Conservation (phyloP, 352 stramenopile species). For the Pythium chondricola region DNA sequence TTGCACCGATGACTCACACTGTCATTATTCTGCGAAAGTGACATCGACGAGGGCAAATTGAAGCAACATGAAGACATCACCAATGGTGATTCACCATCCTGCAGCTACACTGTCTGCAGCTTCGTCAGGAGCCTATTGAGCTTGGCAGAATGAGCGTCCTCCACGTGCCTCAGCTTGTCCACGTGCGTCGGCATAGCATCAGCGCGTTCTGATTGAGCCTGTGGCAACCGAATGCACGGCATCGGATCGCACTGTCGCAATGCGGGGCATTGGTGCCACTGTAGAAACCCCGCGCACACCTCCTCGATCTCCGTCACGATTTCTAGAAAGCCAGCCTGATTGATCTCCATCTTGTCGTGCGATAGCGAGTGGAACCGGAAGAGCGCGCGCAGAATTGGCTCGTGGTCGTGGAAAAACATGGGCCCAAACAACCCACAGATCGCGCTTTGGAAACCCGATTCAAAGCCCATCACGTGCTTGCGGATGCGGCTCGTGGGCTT, state of each 20-base stretch:
- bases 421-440: conserved; percentile 43
- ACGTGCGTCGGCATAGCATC: too few species aligned
- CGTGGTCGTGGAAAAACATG: conserved; percentile 50
- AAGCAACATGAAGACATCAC: too few species aligned
- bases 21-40: too few species aligned
- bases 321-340: conserved; percentile 41
- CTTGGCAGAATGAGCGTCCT: conserved; percentile 36
- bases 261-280: conserved; percentile 41
- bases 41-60: too few species aligned
- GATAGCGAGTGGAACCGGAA: conserved; percentile 27
- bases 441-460: conserved; percentile 39
- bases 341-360: conserved; percentile 31
- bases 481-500: conserved; percentile 34
- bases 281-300: conserved; percentile 28
- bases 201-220: too few species aligned
- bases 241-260: conserved; percentile 1
- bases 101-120: conserved; percentile 25
- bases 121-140: conserved; percentile 40
- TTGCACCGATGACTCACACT: too few species aligned
- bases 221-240: neutral
- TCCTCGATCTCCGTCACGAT: conserved; percentile 59
- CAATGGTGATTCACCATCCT: too few species aligned
- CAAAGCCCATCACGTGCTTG: conserved; percentile 52
- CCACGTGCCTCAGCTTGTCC: conserved; percentile 25
- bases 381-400: conserved; percentile 30